A percentile compares a stretch with the other conserved stretches of the same genome.
Evolutionary conservation across 169 alveolate species (phyloP).

Genomic region (Miamiensis avidus): DNA sequence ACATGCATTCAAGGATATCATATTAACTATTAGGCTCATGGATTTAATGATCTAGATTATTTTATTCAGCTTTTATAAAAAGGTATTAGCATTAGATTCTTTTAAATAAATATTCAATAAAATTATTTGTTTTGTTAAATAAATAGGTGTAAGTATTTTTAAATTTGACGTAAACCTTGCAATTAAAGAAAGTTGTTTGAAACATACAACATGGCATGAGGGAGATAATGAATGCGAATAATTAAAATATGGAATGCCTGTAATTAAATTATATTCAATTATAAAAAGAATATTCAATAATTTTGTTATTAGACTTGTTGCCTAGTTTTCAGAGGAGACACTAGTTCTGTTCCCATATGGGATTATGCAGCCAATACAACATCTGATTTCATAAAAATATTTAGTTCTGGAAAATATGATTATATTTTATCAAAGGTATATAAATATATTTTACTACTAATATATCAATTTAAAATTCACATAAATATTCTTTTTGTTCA

Average conservation of each 20-base stretch:
- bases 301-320: not conserved
- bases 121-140: too few species aligned
- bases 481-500: too few species aligned
- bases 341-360: not conserved
- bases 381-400: not conserved
- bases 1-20: too few species aligned
- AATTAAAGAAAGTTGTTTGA: not conserved
- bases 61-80: too few species aligned
- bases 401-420: not conserved
- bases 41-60: not conserved
- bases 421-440: not conserved
- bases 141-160: not conserved
- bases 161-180: not conserved
- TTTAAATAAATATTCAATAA: too few species aligned
- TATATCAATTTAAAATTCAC: too few species aligned
- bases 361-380: not conserved
- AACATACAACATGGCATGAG: not conserved
- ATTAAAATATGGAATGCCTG: not conserved
- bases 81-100: not conserved
- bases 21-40: not conserved
- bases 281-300: not conserved
- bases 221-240: not conserved
- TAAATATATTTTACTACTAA: too few species aligned
- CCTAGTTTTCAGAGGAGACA: not conserved
- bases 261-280: too few species aligned